Base-by-base conservation (phyloP, 306 rosid species). In the Fragaria vesca region DNA sequence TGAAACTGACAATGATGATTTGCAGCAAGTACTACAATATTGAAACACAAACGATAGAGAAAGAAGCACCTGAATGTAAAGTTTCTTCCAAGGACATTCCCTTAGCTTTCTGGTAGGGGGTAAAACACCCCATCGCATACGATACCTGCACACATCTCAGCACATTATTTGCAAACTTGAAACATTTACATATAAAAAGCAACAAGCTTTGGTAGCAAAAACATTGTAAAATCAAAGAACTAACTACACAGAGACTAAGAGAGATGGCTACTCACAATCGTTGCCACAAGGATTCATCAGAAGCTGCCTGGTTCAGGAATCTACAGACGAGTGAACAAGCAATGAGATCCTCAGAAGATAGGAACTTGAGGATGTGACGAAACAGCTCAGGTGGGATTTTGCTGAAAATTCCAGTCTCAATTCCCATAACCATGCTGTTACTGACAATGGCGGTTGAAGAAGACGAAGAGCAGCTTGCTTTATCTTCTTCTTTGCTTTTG, bases 271-370 rank as follows among this genome's bases (percentile, higher is more conserved):
- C 96, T 88, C 60, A 95, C 98, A 95, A 80, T 86, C 96, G 97
- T 69, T 93, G 97, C 98, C 98, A 95, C 66, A 95, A 51, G 45
- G 93, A 81, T 86, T 95, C 98, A 83, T 95, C 98, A 51, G 97
- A 91, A n/a, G 98, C 97, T 0, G 86, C 98, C 81, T 71, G 76
- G 28, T 65, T 91, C n/a, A 95, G 87, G 83, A 93, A 95, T 69
- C 85, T 85, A 87, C 97, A 95, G 68, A 89, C 98, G 40, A 86
- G 80, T 3, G 92, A 81, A 86, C 98, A 95, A 36, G 97, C 79
- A 75, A 92, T 32, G 78, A 91, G 98, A 84, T 95, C 98, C 92
- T 92, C 98, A 0, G 98, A 91, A 42, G 98, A 91, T 52, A 95
- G 90, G 85, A 95, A 95, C 79, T 89, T 95, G 69, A 95, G 97